phyloP scores from a whole-genome alignment of 129 eudicot species.

The carrot (Daucus carota) region DNA sequence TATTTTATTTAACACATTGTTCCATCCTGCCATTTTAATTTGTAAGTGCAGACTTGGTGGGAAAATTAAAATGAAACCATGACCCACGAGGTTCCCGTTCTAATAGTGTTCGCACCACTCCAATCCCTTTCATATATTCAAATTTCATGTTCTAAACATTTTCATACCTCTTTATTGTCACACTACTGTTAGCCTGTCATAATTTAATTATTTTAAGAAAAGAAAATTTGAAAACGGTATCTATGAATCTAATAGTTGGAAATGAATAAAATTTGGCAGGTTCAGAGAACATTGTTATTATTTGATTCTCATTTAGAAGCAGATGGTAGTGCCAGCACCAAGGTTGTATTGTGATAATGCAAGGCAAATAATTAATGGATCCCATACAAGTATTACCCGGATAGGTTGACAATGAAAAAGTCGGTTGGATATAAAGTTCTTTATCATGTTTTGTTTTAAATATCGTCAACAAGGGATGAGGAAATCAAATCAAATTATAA shows the following conservation, averaged over 20 bases:
- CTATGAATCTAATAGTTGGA: neutral
- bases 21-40: neutral
- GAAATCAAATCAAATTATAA: neutral
- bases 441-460: neutral
- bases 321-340: neutral
- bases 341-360: neutral
- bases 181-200: neutral
- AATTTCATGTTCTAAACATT: neutral
- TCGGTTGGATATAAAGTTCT: neutral
- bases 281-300: neutral
- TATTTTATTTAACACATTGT: no score
- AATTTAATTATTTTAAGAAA: neutral
- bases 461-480: neutral
- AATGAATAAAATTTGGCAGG: neutral
- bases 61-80: conserved; percentile 12
- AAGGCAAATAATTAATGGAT: neutral
- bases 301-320: conserved; percentile 2
- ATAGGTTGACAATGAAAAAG: neutral
- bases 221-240: neutral
- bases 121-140: neutral
- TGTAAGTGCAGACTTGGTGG: neutral
- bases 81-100: neutral
- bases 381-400: neutral
- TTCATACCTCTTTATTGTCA: neutral
- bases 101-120: neutral